A percentile compares a stretch with the other conserved stretches of the same genome.
phyloP scores from a whole-genome alignment of 768 basidiomycete species.

The Podaxis pistillaris region DNA sequence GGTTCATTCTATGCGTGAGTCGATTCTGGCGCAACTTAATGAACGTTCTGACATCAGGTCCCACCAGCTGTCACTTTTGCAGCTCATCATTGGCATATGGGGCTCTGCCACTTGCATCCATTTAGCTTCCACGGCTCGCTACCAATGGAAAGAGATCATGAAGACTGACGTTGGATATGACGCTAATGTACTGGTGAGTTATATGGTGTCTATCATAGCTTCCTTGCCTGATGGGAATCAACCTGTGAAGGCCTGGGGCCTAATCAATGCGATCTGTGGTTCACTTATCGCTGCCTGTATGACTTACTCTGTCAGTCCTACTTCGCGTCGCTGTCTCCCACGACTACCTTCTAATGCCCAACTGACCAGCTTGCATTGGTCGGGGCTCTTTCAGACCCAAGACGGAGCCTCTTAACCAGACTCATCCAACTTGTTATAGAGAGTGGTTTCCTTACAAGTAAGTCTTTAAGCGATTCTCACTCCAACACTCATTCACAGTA shows the following conservation, averaged over 20 bases:
- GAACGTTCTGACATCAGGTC: neutral
- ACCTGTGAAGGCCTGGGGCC: neutral
- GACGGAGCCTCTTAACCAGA: neutral
- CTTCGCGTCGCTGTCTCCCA: neutral
- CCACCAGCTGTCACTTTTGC: neutral
- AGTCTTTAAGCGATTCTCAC: neutral
- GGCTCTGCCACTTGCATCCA: neutral
- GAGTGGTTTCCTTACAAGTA: neutral
- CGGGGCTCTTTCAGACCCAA: neutral
- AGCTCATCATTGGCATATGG: conserved; percentile 4
- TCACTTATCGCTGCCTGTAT: neutral
- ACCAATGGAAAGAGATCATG: neutral
- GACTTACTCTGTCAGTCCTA: neutral
- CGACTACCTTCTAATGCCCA: neutral
- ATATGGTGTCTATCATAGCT: too few species aligned
- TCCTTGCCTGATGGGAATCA: too few species aligned
- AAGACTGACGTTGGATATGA: neutral
- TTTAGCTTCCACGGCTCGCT: neutral
- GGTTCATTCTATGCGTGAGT: neutral
- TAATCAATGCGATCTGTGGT: neutral
- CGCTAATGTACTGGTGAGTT: neutral
- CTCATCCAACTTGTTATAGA: neutral
- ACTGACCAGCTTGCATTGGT: neutral
- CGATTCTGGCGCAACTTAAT: neutral
- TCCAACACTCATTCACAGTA: neutral